Percentiles rank a stretch among this genome's conserved stretches.
phyloP scores from a whole-genome alignment of 1,284 basidiomycete species.

The Leccinum laetum region DNA sequence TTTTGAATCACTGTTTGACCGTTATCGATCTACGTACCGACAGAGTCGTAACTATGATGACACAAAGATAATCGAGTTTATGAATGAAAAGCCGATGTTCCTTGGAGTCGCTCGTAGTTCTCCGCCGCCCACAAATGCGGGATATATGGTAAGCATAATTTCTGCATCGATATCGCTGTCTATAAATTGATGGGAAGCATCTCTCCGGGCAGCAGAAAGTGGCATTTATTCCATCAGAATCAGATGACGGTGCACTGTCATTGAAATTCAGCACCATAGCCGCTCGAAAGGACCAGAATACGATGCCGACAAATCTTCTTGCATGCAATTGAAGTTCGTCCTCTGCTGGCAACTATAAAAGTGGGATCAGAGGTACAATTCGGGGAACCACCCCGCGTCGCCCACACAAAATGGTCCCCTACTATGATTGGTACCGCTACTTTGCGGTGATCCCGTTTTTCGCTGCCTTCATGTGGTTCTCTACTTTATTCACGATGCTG shows the following conservation, averaged over 20 bases:
- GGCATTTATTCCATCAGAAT: not conserved
- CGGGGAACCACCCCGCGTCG: not conserved
- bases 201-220: not conserved
- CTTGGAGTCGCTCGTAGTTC: not conserved
- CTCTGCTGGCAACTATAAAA: slow-evolving; percentile 12
- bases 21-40: not conserved
- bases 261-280: not conserved
- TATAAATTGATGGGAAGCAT: not conserved
- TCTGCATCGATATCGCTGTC: not conserved
- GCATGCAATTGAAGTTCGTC: not conserved
- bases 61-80: not conserved
- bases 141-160: not conserved
- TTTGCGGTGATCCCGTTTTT: slow-evolving; percentile 66
- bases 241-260: not conserved
- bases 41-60: not conserved
- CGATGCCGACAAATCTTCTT: not conserved
- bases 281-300: not conserved
- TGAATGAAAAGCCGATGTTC: not conserved
- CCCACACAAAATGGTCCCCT: slow-evolving; percentile 15
- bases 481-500: slow-evolving; percentile 63
- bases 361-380: not conserved
- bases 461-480: slow-evolving; percentile 63
- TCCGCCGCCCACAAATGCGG: not conserved
- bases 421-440: slow-evolving; percentile 42
- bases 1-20: too few relatives aligned